Conservation (phyloP, 805 yeast species). For the Candida krabiensis region DNA sequence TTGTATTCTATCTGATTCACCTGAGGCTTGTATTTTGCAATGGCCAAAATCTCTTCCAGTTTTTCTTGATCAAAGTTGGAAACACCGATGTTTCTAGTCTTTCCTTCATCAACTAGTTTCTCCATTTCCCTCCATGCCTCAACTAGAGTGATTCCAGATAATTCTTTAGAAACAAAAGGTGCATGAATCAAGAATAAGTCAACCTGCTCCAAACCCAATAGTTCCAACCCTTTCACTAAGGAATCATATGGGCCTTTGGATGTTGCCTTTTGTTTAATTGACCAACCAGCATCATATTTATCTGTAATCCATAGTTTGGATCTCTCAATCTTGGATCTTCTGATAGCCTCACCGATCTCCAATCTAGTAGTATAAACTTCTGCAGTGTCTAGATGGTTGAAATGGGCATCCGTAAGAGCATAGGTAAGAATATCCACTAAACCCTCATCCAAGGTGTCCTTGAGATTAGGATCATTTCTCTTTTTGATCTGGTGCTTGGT, state of each 20-base stretch:
- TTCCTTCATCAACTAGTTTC: conserved; percentile 42
- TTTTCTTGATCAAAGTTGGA: conserved; percentile 57
- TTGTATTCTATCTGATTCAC: conserved; percentile 73
- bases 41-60: conserved; percentile 41
- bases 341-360: conserved; percentile 58
- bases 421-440: conserved; percentile 45
- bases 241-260: conserved; percentile 48
- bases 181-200: conserved; percentile 65
- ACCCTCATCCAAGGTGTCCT: conserved; percentile 31
- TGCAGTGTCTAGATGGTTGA: conserved; percentile 66
- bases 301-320: conserved; percentile 58
- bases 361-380: conserved; percentile 62
- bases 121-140: conserved; percentile 52
- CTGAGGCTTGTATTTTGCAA: conserved; percentile 50
- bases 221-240: conserved; percentile 45
- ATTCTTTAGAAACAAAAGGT: conserved; percentile 46
- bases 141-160: conserved; percentile 45
- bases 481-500: conserved; percentile 51
- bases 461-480: conserved; percentile 24
- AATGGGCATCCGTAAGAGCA: conserved; percentile 50
- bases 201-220: conserved; percentile 50
- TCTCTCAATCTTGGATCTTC: conserved; percentile 43
- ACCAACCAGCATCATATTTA: conserved; percentile 49
- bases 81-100: conserved; percentile 52
- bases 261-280: conserved; percentile 22